Conservation (phyloP, 305 asterid species). For the Fraxinus platypoda region DNA sequence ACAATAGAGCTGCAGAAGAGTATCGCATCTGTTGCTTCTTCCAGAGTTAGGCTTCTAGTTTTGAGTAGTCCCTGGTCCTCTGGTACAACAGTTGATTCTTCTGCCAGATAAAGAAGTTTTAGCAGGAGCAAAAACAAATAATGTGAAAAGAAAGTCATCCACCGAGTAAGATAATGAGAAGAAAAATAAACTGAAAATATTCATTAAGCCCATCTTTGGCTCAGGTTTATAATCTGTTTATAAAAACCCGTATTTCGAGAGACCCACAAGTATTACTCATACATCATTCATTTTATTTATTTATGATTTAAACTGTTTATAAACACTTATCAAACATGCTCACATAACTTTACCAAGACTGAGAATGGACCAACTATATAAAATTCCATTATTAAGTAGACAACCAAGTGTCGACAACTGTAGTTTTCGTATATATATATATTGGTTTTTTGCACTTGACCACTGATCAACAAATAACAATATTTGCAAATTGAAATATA, state of each 20-base stretch:
- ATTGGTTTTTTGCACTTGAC: neutral
- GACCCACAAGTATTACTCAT: neutral
- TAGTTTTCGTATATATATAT: neutral
- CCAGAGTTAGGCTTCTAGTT: constrained; percentile 72
- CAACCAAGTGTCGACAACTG: neutral
- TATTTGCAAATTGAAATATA: neutral
- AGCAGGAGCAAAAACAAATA: constrained; percentile 10
- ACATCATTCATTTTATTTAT: neutral
- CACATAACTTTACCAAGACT: neutral
- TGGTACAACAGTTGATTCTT: constrained; percentile 54
- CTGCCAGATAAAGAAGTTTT: constrained; percentile 39
- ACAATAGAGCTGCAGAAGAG: constrained; percentile 96
- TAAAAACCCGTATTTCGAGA: neutral
- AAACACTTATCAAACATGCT: neutral
- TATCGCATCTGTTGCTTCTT: constrained; percentile 93
- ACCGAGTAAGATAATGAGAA: neutral
- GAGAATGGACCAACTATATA: neutral
- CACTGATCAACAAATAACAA: neutral
- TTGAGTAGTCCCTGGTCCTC: constrained; percentile 46
- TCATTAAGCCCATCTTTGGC: neutral
- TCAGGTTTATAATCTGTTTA: neutral
- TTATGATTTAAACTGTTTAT: neutral
- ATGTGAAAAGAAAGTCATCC: neutral
- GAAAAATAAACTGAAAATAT: neutral
- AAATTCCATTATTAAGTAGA: neutral